phyloP scores from a whole-genome alignment of 148 eudicot species.

The Vaccinium corymbosum region DNA sequence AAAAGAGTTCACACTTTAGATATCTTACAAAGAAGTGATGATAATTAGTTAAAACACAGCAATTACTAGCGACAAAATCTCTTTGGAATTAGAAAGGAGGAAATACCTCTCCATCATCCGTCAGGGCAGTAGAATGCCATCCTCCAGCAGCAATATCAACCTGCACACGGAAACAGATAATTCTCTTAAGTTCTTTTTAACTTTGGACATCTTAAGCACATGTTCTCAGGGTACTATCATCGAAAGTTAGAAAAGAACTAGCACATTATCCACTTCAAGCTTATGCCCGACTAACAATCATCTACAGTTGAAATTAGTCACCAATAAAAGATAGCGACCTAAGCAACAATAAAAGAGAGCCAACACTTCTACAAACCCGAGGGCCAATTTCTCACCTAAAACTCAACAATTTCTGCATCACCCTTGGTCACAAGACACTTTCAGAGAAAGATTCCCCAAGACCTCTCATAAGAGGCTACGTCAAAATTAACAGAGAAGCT shows the following conservation, averaged over 20 bases:
- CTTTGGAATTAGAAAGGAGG: not conserved
- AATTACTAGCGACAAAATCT: not conserved
- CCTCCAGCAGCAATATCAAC: constrained; percentile 99
- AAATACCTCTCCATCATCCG: constrained; percentile 89
- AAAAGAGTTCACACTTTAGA: not conserved
- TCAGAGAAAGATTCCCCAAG: not conserved
- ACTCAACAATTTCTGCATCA: not conserved
- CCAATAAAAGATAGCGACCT: not conserved
- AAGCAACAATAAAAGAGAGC: not conserved
- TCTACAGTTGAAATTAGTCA: not conserved
- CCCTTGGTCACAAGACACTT: not conserved
- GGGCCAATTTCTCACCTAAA: constrained; percentile 6
- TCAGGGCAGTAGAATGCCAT: constrained; percentile 96
- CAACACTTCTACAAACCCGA: constrained; percentile 4
- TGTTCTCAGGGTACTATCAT: not conserved
- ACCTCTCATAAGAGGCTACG: not conserved
- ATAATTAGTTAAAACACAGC: not conserved
- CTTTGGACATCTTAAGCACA: not conserved
- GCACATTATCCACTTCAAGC: not conserved
- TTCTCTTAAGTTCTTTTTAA: constrained; percentile 1
- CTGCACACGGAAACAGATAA: constrained; percentile 36
- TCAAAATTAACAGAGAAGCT: not conserved
- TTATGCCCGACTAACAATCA: not conserved
- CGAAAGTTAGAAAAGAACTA: not conserved
- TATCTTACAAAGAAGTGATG: not conserved